Base-by-base conservation (phyloP, 129 eudicot genomes). In the Arctium minus region DNA sequence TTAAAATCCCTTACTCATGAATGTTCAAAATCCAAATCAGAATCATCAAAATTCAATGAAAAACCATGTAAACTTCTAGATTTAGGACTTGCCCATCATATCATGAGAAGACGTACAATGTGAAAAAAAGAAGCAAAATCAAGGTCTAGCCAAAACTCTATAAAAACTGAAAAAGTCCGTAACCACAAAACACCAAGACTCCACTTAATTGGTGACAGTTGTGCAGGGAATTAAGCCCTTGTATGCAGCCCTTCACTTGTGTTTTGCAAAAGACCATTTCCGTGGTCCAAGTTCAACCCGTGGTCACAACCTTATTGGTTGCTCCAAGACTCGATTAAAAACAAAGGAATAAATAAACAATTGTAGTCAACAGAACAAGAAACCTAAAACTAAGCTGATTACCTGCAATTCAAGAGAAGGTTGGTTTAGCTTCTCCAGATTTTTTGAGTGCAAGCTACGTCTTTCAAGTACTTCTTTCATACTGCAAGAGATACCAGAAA, bases 401-500 rank as follows among this genome's bases (percentile, higher is more conserved):
- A 89, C 99, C 94, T 92, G 99, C 75, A 95, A 87, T 91, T 93
- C 93, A 83, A 91, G 92, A 30, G 98, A 96, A 42, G 99, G 97
- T 37, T 90, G 92, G 44, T 89, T 95, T 87, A 90, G 69, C 88
- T 86, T 93, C 78, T 86, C 88, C 39, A 95, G 82, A 84, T 96
- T 96, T 86, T 86, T 93, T 0, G 98, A 86, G 86, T 96, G 99
- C 87, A 96, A 84, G 62, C 87, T 88, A 77, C 90, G 98, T 89
- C 91, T 91, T 85, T 91, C 98, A 75, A 96, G 93, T 77, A 96
- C 87, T 38, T 78, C 91, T 76, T 86, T 86, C 94, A 93, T 91
- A 79, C 99, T 96, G 85, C 72, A 46, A 6, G 30, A 70, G 75
- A 50, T 6, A 8, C 39, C 12, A 81, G 32, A 81, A 73, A 60